Evolutionary conservation across 495 filamentous ascomycete genomes (phyloP), one percentile per base, ranked within the genome.

Genomic region (Glarea lozoyensis): DNA sequence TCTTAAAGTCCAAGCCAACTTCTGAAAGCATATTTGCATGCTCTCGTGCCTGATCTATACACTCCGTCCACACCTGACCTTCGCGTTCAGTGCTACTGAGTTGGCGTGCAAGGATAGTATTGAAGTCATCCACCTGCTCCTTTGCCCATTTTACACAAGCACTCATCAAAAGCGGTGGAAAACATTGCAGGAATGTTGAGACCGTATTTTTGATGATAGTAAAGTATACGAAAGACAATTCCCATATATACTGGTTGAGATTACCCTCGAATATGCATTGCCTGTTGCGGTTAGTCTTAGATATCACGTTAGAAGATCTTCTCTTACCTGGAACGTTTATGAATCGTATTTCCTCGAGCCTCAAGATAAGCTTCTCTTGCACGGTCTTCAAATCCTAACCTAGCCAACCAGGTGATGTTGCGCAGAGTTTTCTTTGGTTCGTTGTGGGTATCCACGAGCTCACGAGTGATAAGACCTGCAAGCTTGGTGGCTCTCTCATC

Each of bases 131-230:
- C 2, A 96, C 75, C 50, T 93, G 78, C 58, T 89, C 81, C 58
- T 94, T 95, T 15, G 87, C 90, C 92, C 92, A 99, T 57, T 85
- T 88, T 37, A 99, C 89, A 52, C 86, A 88, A 3, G 88, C 87
- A 51, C 85, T 92, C 68, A 85, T 88, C 72, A 92, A 84, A 16
- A 77, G 63, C 16, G 82, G 70, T 2, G 89, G 84, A 59, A 97
- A 99, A 57, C 88, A 94, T 47, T 78, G 71, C 57, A 94, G 86
- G 58, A 89, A 96, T 53, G 84, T 86, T 55, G 70, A 75, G 47
- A 94, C 79, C 4, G 90, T 95, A 59, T 95, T 94, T 40, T 80
- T 78, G 59, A 96, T 93, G 49, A 95, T 75, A 20, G 80, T 84
- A 68, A 99, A 99, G 61, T 94, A 94, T 39, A 96, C 88, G 48